Evolutionary conservation across 1,284 basidiomycete species (phyloP).

Genomic region (Volvariella surrecta): DNA sequence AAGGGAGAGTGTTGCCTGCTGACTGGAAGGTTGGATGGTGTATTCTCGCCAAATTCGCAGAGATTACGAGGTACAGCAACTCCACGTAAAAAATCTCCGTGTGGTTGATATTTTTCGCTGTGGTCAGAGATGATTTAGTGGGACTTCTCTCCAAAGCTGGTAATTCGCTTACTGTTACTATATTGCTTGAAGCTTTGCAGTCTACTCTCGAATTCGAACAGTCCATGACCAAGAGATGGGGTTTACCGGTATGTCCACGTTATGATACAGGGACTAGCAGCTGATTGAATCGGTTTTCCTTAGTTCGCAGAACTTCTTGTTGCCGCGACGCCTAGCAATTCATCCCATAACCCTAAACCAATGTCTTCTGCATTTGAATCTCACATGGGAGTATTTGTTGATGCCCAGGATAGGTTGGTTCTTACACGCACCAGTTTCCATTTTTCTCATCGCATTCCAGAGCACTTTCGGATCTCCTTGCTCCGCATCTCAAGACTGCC

Average conservation of each 20-base stretch:
- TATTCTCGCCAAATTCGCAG: conserved; percentile 75
- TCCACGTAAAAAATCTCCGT: neutral
- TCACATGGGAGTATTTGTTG: conserved; percentile 89
- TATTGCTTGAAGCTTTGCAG: conserved; percentile 79
- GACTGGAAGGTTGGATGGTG: conserved; percentile 81
- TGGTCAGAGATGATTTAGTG: conserved; percentile 59
- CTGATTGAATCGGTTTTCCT: neutral
- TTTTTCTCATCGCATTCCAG: conserved; percentile 27
- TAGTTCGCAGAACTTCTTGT: conserved; percentile 60
- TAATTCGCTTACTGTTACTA: conserved; percentile 65
- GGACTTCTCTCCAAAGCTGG: conserved; percentile 61
- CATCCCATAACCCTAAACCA: conserved; percentile 41
- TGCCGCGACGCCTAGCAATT: conserved; percentile 35
- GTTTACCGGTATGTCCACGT: conserved; percentile 52
- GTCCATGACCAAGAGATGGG: conserved; percentile 73
- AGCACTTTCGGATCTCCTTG: conserved; percentile 74
- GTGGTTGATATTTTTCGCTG: too few species aligned
- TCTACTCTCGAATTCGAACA: conserved; percentile 82
- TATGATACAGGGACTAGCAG: neutral
- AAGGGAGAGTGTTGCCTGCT: conserved; percentile 72
- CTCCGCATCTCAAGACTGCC: conserved; percentile 55
- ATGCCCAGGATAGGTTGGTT: conserved; percentile 88
- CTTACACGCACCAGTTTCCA: conserved; percentile 3
- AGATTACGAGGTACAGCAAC: conserved; percentile 67
- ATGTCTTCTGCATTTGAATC: conserved; percentile 88